Percentiles rank a stretch among this genome's conserved stretches.
Conservation (phyloP, 108 stramenopile genomes). For the Cyclostephanos tholiformis region DNA sequence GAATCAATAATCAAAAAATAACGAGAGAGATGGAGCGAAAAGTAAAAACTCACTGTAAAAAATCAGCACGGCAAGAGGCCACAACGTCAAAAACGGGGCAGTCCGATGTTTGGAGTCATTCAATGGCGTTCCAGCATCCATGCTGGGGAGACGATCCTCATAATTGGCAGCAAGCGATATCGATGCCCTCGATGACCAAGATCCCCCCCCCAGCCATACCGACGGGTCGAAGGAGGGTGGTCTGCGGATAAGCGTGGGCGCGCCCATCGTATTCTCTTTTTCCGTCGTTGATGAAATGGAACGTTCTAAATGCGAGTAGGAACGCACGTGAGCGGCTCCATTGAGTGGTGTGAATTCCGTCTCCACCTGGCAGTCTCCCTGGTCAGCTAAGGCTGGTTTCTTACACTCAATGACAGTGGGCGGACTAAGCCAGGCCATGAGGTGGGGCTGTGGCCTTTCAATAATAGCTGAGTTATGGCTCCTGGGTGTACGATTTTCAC, state of each 20-base stretch:
- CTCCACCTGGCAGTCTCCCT: background rate
- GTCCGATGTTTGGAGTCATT: constrained; percentile 28
- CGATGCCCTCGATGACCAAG: background rate
- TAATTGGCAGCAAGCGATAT: constrained; percentile 24
- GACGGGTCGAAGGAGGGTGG: constrained; percentile 2
- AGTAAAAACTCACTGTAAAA: constrained; percentile 78
- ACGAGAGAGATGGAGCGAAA: background rate
- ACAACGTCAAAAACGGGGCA: constrained; percentile 38
- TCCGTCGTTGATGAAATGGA: background rate
- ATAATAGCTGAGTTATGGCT: background rate
- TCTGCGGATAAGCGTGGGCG: constrained; percentile 10
- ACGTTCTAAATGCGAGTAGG: constrained; percentile 1
- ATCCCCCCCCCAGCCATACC: too few species aligned
- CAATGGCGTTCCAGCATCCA: constrained; percentile 17
- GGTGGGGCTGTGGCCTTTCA: constrained; percentile 18
- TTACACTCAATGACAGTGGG: constrained; percentile 50
- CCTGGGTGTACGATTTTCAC: background rate
- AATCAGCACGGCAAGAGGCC: constrained; percentile 82
- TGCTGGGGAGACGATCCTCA: constrained; percentile 15
- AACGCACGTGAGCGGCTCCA: constrained; percentile 8
- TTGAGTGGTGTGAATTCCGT: constrained; percentile 3
- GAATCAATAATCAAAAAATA: background rate
- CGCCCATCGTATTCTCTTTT: background rate
- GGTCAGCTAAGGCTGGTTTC: background rate
- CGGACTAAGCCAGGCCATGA: constrained; percentile 40